These are phyloP conservation scores for Carex parvula DNA, from an alignment of 176 grass and related monocot species.

Conservation along the genomic window DNA sequence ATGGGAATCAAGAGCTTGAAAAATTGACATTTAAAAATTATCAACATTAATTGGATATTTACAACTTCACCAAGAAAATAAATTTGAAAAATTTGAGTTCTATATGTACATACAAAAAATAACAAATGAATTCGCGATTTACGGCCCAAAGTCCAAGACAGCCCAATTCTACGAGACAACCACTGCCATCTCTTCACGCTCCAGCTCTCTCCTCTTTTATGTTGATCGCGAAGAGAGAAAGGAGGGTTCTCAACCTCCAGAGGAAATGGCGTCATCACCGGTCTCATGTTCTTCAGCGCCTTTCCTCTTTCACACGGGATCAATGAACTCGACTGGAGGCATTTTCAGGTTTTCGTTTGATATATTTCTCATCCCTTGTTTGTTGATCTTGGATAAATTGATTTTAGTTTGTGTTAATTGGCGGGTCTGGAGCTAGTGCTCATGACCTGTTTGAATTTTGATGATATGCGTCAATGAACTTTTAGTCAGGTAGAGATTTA, in stretches of 20 bases:
- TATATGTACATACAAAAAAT: too few species aligned
- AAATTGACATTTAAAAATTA: too few species aligned
- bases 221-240: not conserved
- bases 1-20: too few species aligned
- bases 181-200: too few species aligned
- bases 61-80: too few species aligned
- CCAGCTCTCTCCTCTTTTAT: too few species aligned
- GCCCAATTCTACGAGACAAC: not conserved
- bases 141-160: not conserved
- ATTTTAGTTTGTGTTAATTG: not conserved
- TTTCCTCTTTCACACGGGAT: conserved; percentile 60
- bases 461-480: conserved; percentile 37
- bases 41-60: too few species aligned
- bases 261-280: conserved; percentile 71
- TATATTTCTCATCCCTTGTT: not conserved
- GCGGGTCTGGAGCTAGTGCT: not conserved
- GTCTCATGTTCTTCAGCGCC: conserved; percentile 64
- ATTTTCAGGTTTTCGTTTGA: conserved; percentile 48
- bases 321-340: conserved; percentile 54
- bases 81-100: too few species aligned
- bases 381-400: not conserved
- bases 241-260: not conserved
- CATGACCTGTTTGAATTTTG: conserved; percentile 18
- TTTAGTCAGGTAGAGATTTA: not conserved
- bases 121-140: not conserved